Evolutionary conservation across 2,329 filamentous ascomycete genomes (phyloP), one percentile per base, ranked within the genome.

Genomic region (Bipolaris gigantea): DNA sequence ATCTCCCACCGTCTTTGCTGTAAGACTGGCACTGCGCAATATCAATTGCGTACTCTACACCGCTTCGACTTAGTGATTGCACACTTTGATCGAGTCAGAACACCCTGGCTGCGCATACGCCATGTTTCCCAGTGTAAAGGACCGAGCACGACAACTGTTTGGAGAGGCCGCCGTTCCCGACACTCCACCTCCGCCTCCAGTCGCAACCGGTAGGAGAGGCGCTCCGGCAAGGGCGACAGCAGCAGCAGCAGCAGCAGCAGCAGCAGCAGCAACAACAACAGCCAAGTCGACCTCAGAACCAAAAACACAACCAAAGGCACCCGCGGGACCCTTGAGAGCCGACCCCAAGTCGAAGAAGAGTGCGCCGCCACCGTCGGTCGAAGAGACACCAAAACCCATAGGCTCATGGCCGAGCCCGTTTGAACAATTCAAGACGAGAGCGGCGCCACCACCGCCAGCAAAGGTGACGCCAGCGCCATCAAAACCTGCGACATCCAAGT

Each of bases 61-160:
- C 25, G 30, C 34, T 13, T 16, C 33, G 30, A 39, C 23, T 13
- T 9, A 48, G 6, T 43, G 36, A 23, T 19, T 13, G 38, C 45
- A 34, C 15, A 33, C 5, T 44, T 39, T 23, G 38, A 33, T 18
- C 42, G 41, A 51, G 48, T 50, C 48, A 38, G 45, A 13, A 33
- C 23, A 51, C 25, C 38, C 36, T 48, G 30, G 32, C 25, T 32
- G 11, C 35, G 34, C 27, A 35, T 44, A 53, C 53, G 56, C 53
- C 23, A 63, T 63, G 61, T 64, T 62, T 50, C 55, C 59, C 52
- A 62, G 61, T 46, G 61, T 64, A 16, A 64, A 62, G 51, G 60
- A 64, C 50, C 51, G 62, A 56, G 57, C 51, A 34, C 53, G 51
- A 38, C 57, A 60, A 41, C 27, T 58, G 19, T 52, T 58, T 36